Evolutionary conservation across 1,139 yeast genomes (phyloP).

Genomic region (Suhomyces taliae): DNA sequence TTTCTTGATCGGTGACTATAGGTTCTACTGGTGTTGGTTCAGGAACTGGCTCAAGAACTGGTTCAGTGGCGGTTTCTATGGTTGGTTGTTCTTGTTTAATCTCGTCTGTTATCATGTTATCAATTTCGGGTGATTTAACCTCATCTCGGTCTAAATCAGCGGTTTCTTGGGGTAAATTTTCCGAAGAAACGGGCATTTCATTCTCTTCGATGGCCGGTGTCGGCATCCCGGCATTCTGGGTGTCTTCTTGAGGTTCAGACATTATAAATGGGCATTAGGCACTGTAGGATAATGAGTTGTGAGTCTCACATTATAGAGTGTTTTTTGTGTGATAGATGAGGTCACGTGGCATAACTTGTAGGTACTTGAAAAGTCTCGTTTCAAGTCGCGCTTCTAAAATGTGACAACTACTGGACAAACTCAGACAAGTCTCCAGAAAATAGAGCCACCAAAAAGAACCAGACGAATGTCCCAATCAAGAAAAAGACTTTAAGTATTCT

Average conservation of each 20-base stretch:
- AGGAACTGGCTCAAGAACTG: too few relatives aligned
- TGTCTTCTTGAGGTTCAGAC: slow-evolving; percentile 2
- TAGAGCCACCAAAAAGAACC: too few relatives aligned
- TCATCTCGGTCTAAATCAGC: not conserved
- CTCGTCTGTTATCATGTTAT: not conserved
- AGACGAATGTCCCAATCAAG: too few relatives aligned
- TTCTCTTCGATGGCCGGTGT: not conserved
- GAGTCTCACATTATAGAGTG: not conserved
- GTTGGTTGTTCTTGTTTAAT: not conserved
- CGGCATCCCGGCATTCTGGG: slow-evolving; percentile 1
- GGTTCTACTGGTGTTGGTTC: too few relatives aligned
- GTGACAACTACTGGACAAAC: too few relatives aligned
- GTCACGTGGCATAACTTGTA: not conserved
- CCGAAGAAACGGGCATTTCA: not conserved
- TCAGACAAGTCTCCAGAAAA: too few relatives aligned
- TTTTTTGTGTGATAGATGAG: not conserved
- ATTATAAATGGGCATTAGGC: slow-evolving; percentile 2
- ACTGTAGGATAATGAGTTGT: not conserved
- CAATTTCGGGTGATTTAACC: not conserved
- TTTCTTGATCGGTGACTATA: too few relatives aligned
- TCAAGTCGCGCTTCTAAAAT: too few relatives aligned
- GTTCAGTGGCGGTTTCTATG: too few relatives aligned
- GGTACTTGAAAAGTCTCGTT: too few relatives aligned
- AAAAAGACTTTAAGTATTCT: too few relatives aligned
- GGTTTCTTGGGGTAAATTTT: not conserved